These are phyloP conservation scores for Ambrosiella beaveri DNA, from an alignment of 2,329 filamentous ascomycete species.

Conservation along the genomic window DNA sequence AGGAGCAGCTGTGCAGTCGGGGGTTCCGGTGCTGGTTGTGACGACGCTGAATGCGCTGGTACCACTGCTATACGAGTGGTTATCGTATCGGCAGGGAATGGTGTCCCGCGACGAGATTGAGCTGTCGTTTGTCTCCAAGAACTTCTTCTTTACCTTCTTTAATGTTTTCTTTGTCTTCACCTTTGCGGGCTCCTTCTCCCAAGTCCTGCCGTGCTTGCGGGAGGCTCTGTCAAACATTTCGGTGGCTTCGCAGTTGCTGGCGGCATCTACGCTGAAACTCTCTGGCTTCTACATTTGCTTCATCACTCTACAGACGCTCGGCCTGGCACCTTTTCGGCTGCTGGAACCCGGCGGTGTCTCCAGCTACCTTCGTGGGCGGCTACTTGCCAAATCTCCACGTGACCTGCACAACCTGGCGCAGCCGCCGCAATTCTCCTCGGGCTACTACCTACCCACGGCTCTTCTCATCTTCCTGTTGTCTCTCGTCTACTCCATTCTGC, in stretches of 20 bases:
- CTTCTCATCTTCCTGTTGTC: conserved; percentile 90
- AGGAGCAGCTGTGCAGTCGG: conserved; percentile 66
- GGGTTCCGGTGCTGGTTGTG: conserved; percentile 67
- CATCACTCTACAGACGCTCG: conserved; percentile 85
- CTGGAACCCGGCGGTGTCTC: conserved; percentile 76
- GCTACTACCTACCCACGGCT: conserved; percentile 85
- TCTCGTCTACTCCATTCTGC: conserved; percentile 80
- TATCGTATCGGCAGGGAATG: conserved; percentile 84
- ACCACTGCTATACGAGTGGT: conserved; percentile 85
- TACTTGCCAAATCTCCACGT: conserved; percentile 71
- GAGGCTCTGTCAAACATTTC: conserved; percentile 65
- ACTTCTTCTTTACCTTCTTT: conserved; percentile 99
- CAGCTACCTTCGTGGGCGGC: conserved; percentile 63
- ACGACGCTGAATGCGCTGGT: conserved; percentile 79
- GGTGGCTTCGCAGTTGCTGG: conserved; percentile 58
- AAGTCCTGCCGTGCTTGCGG: conserved; percentile 54
- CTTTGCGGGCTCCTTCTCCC: conserved; percentile 64
- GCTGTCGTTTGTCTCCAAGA: conserved; percentile 88
- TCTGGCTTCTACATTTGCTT: conserved; percentile 83
- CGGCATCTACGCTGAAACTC: conserved; percentile 54
- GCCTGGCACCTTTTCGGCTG: conserved; percentile 79
- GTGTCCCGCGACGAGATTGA: conserved; percentile 90
- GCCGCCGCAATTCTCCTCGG: conserved; percentile 83
- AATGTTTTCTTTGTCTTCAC: conserved; percentile 96
- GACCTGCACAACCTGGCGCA: conserved; percentile 70